Evolutionary conservation across 306 rosid species (phyloP), one percentile per base, ranked within the genome.

Genomic region (Begonia peltatifolia): DNA sequence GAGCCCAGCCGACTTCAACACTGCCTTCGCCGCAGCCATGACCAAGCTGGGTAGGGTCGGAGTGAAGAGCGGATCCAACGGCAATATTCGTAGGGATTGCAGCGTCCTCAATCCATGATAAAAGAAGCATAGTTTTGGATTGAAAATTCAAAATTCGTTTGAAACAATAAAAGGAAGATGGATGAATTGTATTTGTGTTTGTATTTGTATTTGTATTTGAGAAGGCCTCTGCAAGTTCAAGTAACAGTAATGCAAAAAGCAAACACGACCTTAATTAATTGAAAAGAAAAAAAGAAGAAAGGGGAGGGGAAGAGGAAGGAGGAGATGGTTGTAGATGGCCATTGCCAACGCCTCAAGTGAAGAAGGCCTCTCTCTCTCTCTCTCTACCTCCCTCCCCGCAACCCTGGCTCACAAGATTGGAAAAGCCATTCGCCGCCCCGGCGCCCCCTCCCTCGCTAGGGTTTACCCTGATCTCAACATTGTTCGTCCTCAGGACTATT

Each of bases 401-500:
- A 63, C 76, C 74, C 87, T 90, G 99, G 85, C 99, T 35, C 95
- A 90, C 80, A 90, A 90, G 75, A 83, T 90, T 56, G 95, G 87
- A 2, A 90, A 90, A 63, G 65, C 95, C 50, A 75, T 80, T 51
- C 99, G 99, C 84, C 94, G 94, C 30, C 84, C 99, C 25, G 99
- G 99, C 84, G 99, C 92, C 47, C 69, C 88, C 64, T 87, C 96
- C 47, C 81, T 80, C 63, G 83, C 96, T 41, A 73, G 90, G 87
- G 84, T 81, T 59, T 87, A 81, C 63, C 42, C 85, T 55, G 96
- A 87, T 36, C 59, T 87, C 69, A 87, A 87, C 84, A 87, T 87
- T 10, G 60, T 87, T 62, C 96, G 96, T 30, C 96, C 96, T 44
- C 83, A 87, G 65, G 96, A 87, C 17, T 87, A 87, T 59, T 87